These are phyloP conservation scores for Botryotinia calthae DNA, from an alignment of 2,329 filamentous ascomycete species.

Conservation along the genomic window DNA sequence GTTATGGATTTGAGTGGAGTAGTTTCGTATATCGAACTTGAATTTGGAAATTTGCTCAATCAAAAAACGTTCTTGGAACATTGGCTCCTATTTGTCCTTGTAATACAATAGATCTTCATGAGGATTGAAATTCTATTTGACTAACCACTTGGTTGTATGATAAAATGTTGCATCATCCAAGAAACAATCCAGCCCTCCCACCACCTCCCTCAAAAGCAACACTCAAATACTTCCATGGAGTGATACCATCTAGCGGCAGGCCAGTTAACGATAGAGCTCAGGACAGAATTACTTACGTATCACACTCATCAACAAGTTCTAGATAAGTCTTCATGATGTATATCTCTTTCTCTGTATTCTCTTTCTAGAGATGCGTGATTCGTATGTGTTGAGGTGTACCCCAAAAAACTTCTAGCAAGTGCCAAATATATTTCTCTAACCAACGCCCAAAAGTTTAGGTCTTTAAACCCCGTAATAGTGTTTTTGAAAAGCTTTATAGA, in stretches of 20 bases:
- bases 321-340: conserved; percentile 42
- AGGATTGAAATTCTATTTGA: background rate
- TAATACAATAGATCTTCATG: background rate
- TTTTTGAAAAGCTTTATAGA: background rate
- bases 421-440: background rate
- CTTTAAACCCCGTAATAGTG: background rate
- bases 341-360: background rate
- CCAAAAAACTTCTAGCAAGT: background rate
- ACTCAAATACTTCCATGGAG: background rate
- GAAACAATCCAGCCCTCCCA: background rate
- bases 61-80: background rate
- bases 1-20: background rate
- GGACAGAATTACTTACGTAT: conserved; percentile 47
- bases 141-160: background rate
- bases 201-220: background rate
- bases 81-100: background rate
- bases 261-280: background rate
- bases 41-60: background rate
- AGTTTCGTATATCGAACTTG: background rate
- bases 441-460: background rate
- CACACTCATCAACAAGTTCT: conserved; percentile 53
- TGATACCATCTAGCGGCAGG: background rate
- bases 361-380: background rate
- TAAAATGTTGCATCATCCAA: background rate
- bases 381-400: background rate